phyloP scores from a whole-genome alignment of 176 grass and related monocot species.

The Otatea glauca region DNA sequence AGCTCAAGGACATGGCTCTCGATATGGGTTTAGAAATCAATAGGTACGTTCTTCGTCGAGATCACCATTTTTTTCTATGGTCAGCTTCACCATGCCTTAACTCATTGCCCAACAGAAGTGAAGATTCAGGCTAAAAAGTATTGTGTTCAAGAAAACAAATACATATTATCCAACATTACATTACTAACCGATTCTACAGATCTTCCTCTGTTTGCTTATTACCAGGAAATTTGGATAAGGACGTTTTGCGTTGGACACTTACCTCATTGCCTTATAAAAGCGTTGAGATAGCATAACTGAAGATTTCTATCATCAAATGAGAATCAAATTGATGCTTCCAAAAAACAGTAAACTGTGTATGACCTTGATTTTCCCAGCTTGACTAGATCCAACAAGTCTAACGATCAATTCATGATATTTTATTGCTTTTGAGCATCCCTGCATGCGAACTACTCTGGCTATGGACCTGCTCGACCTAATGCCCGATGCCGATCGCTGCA shows the following conservation, averaged over 20 bases:
- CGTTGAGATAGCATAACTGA: not conserved
- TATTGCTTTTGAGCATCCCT: no score
- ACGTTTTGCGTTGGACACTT: not conserved
- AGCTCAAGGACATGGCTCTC: slow-evolving; percentile 57
- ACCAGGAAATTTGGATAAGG: not conserved
- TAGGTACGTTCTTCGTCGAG: slow-evolving; percentile 31
- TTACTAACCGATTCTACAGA: not conserved
- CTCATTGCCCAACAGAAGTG: not conserved
- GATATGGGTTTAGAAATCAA: slow-evolving; percentile 59
- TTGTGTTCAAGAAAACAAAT: not conserved
- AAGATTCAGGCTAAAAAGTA: not conserved
- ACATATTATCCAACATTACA: not conserved
- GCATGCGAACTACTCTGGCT: no score
- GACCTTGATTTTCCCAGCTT: no score
- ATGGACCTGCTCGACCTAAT: no score
- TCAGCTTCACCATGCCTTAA: not conserved
- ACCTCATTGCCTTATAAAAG: not conserved
- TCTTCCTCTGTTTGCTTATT: not conserved
- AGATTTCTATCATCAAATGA: not conserved
- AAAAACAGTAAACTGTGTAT: no score
- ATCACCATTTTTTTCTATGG: not conserved
- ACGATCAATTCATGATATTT: no score
- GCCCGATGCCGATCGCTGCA: no score
- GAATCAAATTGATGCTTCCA: no score
- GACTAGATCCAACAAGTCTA: no score